Base-by-base conservation (phyloP, 805 yeast species). In the Scheffersomyces ergatensis region DNA sequence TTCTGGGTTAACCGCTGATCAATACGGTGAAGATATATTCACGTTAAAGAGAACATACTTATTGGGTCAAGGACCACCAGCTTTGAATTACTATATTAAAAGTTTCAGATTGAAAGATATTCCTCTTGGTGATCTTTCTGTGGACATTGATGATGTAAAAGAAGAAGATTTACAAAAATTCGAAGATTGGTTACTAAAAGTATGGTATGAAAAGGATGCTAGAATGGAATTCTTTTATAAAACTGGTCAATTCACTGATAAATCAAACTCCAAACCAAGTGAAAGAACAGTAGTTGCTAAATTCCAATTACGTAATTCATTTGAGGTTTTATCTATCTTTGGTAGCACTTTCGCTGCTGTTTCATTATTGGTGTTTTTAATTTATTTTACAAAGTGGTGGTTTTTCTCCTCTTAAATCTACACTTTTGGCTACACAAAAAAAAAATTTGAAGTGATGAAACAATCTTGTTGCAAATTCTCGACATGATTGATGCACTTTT, bases 171-270 rank as follows among this genome's bases (percentile, higher is more conserved):
- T 74, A 51, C 50, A 62, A 36, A 55, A 50, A 32, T 89, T 93
- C 55, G 85, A 82, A 39, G 63, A 74, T 18, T 93, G 99, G 99
- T 62, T 93, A 34, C 72, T 70, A 45, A 62, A 73, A 2, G 63
- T 77, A 9, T 93, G 98, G 98, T 54, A 65, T 15, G 83, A 78
- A 47, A 93, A 93, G 60, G 98, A 93, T 61, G 63, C 60, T 36
- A 58, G 83, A 36, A 70, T 93, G 79, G 81, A 75, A n/a, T 55
- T 58, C 14, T 87, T 78, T 52, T 82, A 78, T 54, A 54, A 65
- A 12, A 63, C 67, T 11, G 89, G 92, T 6, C 48, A 68, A 2
- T 83, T 84, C 45, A 62, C 57, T 12, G 58, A 53, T 15, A 47
- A 55, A 1, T 38, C 50, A 2, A 43, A 39, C 17, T 44, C 43